Base-by-base conservation (phyloP, 2,329 filamentous ascomycete species). In the Sclerotinia minor region DNA sequence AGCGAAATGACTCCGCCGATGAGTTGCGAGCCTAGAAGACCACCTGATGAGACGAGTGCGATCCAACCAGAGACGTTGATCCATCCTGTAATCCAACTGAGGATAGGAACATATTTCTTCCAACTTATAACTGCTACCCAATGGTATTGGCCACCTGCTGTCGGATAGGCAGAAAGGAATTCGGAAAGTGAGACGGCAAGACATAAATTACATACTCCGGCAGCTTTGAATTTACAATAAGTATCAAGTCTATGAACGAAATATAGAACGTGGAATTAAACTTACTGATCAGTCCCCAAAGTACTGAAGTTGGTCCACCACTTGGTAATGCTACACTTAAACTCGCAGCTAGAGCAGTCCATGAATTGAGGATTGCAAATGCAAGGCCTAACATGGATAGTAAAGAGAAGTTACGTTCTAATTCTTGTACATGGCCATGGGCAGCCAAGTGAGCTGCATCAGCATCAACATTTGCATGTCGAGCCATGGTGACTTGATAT, bases 291-390 rank as follows among this genome's bases (percentile, higher is more conserved):
- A 89, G 78, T 3, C 90, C 91, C 90, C 91, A 94, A 68, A 94
- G 84, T 52, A 93, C 88, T 68, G 88, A 84, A 9, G 85, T 87
- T 26, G 88, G 84, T 0, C 91, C 91, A 53, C 91, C 91, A 19
- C 86, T 89, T 0, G 90, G 89, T 44, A 94, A 80, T 26, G 87
- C 85, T 6, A 89, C 79, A 19, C 71, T 73, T 29, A 76, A 67
- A 64, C 68, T 71, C 8, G 72, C 85, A 64, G 81, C 81, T 5
- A 87, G 76, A 3, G 84, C 85, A 9, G 83, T 85, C 85, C 85
- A 87, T 69, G 79, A 83, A 49, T 85, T 86, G 50, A 87, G 81
- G 58, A 87, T 84, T 61, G 81, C 83, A 76, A 87, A 87, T 64
- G 81, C 83, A 74, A 87, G 85, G 1, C 84, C 85, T 21, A 87